Evolutionary conservation across 1,284 basidiomycete genomes (phyloP).

Genomic region (Malassezia yamatoensis): DNA sequence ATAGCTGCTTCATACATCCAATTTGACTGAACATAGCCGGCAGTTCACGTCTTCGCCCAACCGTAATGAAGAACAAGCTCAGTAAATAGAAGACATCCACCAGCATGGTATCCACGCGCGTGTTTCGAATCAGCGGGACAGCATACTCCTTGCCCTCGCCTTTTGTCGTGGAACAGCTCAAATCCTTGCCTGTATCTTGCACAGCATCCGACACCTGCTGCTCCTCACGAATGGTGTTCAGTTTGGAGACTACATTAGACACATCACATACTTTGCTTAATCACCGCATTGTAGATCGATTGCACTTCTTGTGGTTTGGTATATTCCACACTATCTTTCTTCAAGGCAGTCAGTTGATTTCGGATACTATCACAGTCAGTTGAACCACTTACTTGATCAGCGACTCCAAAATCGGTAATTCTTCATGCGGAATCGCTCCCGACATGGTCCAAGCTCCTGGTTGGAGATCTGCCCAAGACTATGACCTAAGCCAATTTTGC

Average conservation of each 20-base stretch:
- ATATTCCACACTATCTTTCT: conserved; percentile 76
- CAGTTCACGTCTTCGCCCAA: conserved; percentile 42
- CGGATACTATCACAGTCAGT: conserved; percentile 59
- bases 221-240: conserved; percentile 78
- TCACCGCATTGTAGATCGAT: conserved; percentile 79
- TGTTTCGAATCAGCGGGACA: conserved; percentile 24
- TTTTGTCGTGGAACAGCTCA: neutral
- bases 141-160: conserved; percentile 17
- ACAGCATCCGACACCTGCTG: conserved; percentile 15
- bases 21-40: conserved; percentile 45
- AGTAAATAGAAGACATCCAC: conserved; percentile 46
- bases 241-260: conserved; percentile 63
- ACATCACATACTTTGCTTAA: conserved; percentile 70
- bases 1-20: conserved; percentile 46
- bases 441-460: conserved; percentile 24
- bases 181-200: conserved; percentile 11
- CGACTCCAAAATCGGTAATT: conserved; percentile 86
- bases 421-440: conserved; percentile 49
- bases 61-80: conserved; percentile 47
- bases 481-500: neutral
- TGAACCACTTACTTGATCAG: conserved; percentile 67
- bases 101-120: conserved; percentile 45
- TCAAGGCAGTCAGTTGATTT: conserved; percentile 68
- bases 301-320: conserved; percentile 89
- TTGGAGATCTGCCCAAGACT: neutral